Evolutionary conservation across 148 eudicot species (phyloP), one percentile per base, ranked within the genome.

Genomic region (Vaccinium darrowii): DNA sequence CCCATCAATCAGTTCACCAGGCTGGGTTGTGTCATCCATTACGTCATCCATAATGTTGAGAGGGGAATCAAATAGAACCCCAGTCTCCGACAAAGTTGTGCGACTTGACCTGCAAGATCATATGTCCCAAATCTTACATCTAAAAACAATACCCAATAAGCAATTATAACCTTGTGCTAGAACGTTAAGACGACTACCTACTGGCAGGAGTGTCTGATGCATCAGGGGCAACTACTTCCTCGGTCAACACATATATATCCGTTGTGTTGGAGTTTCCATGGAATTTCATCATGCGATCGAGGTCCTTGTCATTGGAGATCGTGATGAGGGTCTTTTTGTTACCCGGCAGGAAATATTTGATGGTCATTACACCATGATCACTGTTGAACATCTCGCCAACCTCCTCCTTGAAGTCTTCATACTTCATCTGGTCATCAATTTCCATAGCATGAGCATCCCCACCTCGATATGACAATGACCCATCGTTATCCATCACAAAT

Each of bases 361-460:
- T 84, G 39, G 93, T 86, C 88, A 93, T 81, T 47, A 88, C 81
- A 86, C 84, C 83, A 49, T 82, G 80, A 67, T 85, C 84, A 90
- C 89, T 90, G 81, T 88, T 92, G 79, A 94, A 96, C 99, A 96
- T 91, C 88, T 96, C 99, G 18, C 93, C 91, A 43, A 96, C 91
- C 92, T 96, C 99, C 89, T 84, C 62, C 84, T 87, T 91, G 86
- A 96, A 92, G 57, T 89, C 90, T 33, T 88, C 83, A 76, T 88
- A 93, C 75, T 92, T 92, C 92, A 92, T 88, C 81, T 90, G 84
- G 25, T 89, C 93, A 75, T 92, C 92, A 57, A 96, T 91, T 82
- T 94, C 97, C 91, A 96, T 93, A 58, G 99, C 99, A 90, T 94
- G 99, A 85, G 99, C 99, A 87, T 96, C 99, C 63, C 99, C 99